Conservation (phyloP, 108 stramenopile genomes). For the Fistulifera solaris region DNA sequence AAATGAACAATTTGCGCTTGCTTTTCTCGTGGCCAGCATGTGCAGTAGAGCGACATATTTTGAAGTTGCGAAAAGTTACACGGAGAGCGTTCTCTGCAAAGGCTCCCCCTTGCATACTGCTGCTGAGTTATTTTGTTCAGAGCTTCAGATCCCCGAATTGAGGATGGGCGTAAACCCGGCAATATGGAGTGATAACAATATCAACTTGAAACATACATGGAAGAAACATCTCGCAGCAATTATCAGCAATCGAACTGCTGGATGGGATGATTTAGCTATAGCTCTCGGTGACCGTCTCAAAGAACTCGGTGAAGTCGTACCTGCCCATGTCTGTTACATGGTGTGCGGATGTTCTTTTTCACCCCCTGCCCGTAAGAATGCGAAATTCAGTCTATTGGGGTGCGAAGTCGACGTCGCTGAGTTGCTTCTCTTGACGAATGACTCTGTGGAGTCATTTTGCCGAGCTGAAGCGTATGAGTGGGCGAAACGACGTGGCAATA, state of each 20-base stretch:
- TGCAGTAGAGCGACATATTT: conserved; percentile 55
- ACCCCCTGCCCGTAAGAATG: conserved; percentile 23
- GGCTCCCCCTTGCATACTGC: conserved; percentile 75
- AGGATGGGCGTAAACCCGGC: neutral
- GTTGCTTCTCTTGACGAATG: conserved; percentile 32
- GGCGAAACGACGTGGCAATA: conserved; percentile 77
- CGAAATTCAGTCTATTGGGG: conserved; percentile 55
- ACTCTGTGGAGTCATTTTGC: conserved; percentile 48
- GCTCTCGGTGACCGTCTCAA: conserved; percentile 68
- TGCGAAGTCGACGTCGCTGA: conserved; percentile 33
- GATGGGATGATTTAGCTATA: conserved; percentile 67
- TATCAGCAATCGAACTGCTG: conserved; percentile 64
- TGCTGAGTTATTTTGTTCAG: conserved; percentile 54
- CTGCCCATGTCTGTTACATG: conserved; percentile 84
- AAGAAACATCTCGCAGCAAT: conserved; percentile 57
- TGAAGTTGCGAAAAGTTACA: conserved; percentile 42
- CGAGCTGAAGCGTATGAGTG: conserved; percentile 89
- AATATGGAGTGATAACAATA: conserved; percentile 30
- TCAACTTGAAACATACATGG: conserved; percentile 45
- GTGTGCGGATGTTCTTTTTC: conserved; percentile 58
- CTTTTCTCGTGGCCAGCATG: conserved; percentile 65
- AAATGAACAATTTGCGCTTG: conserved; percentile 53
- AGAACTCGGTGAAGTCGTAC: conserved; percentile 40
- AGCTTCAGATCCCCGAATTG: conserved; percentile 22
- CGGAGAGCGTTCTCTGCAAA: conserved; percentile 28